These are phyloP conservation scores for Gleditsia sinensis DNA, from an alignment of 306 rosid species.

Conservation along the genomic window DNA sequence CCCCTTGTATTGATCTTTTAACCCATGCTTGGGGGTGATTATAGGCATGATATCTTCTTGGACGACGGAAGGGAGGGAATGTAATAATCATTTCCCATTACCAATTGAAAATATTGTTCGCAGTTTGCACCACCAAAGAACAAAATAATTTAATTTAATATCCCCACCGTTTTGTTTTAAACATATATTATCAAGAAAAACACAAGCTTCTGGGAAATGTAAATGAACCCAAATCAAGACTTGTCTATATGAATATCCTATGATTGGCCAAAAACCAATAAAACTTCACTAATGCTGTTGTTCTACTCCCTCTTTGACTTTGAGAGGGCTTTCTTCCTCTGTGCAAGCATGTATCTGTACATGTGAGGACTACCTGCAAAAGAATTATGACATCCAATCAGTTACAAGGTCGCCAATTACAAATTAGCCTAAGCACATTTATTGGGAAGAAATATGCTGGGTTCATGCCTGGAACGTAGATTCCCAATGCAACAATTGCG, in stretches of 20 bases:
- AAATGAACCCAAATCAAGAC: background rate
- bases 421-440: background rate
- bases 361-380: slow-evolving; percentile 78
- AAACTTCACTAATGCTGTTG: background rate
- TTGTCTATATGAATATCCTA: background rate
- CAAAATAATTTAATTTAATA: background rate
- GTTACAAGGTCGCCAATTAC: background rate
- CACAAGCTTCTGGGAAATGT: background rate
- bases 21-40: background rate
- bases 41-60: background rate
- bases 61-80: background rate
- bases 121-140: slow-evolving; percentile 2
- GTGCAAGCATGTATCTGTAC: slow-evolving; percentile 69
- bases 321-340: slow-evolving; percentile 70
- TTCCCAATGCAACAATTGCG: slow-evolving; percentile 47
- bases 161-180: background rate
- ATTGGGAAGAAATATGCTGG: slow-evolving; percentile 26
- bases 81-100: background rate
- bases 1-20: background rate
- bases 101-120: background rate
- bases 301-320: slow-evolving; percentile 61
- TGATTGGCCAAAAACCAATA: slow-evolving; percentile 9
- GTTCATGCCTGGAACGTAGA: slow-evolving; percentile 71
- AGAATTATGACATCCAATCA: slow-evolving; percentile 26
- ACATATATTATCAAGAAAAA: background rate